Evolutionary conservation across 257 asterid genomes (phyloP), one percentile per base, ranked within the genome.

Genomic region (Avicennia marina): DNA sequence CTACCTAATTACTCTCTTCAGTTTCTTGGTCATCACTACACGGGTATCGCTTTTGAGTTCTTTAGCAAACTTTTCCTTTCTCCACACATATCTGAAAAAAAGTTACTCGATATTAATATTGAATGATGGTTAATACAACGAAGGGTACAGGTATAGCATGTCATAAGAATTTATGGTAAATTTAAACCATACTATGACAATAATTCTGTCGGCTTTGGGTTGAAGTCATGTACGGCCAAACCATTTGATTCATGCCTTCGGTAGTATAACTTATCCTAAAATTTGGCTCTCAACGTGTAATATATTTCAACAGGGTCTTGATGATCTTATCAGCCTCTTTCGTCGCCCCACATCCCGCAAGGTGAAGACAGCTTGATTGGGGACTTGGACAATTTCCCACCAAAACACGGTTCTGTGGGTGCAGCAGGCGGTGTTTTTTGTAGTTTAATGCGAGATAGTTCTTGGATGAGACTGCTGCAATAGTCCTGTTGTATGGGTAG

Each of bases 331-430:
- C 77, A 81, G 85, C 58, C 70, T 90, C 54, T 87, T 90, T 73
- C 96, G 98, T 40, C 96, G 96, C 0, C 98, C 96, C 54, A 75
- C 95, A 41, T 84, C 94, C 15, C 94, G 95, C 27, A 90, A 84
- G 77, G 78, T 74, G 69, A 90, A 90, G 78, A 19, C 95, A 45
- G 75, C 74, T 55, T 86, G 64, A 75, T 45, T 53, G 8, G 39
- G n/a, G 62, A 36, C 59, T 53, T 36, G 51, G 36, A 39, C 21
- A 19, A 13, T 4, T 55, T 18, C 21, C 24, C 78, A 24, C 33
- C 49, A 7, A 44, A 16, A 31, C 7, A 19, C 31, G 3, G 43
- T 22, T 60, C 13, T 40, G 50, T 41, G 34, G 34, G 34, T 51
- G 13, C 61, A 16, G 53, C 48, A 48, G 71, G 53, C 62, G 69